Percentiles rank a stretch among this genome's conserved stretches.
These are phyloP conservation scores for Brassica nigra DNA, from an alignment of 345 rosid genomes.

Conservation along the genomic window DNA sequence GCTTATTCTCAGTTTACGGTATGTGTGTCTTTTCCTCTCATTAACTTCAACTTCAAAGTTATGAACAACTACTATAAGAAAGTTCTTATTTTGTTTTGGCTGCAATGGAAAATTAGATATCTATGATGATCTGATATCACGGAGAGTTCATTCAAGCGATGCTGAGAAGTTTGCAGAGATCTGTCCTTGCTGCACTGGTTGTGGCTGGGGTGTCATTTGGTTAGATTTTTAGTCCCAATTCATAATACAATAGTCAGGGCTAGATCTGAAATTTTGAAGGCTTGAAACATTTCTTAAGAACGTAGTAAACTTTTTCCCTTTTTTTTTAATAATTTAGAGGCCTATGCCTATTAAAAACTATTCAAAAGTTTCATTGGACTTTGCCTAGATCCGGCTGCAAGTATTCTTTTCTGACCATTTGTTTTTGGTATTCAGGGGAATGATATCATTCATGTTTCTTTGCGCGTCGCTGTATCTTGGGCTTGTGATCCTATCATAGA, in stretches of 20 bases:
- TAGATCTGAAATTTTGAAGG: too few relatives aligned
- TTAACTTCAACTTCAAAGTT: conserved; percentile 3
- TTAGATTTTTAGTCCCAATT: conserved; percentile 37
- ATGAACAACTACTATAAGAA: neutral
- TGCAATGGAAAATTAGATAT: conserved; percentile 57
- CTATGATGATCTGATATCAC: conserved; percentile 90
- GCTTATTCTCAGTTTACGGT: conserved; percentile 97
- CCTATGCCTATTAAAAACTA: too few relatives aligned
- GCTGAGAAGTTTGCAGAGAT: conserved; percentile 99
- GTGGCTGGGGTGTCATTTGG: conserved; percentile 97
- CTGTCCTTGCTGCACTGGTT: conserved; percentile 94
- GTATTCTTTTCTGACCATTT: neutral
- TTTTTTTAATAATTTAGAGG: too few relatives aligned
- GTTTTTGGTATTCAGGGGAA: conserved; percentile 73
- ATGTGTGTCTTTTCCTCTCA: conserved; percentile 11
- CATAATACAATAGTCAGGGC: neutral
- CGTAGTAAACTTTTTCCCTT: too few relatives aligned
- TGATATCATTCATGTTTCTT: conserved; percentile 85
- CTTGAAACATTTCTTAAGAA: too few relatives aligned
- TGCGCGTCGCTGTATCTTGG: conserved; percentile 79
- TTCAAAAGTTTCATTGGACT: too few relatives aligned
- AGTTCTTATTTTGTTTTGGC: neutral
- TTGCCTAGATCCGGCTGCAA: neutral
- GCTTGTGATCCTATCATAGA: conserved; percentile 76
- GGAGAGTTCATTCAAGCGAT: conserved; percentile 87